These are phyloP conservation scores for Phytophthora citricola DNA, from an alignment of 352 stramenopile genomes.

Conservation along the genomic window DNA sequence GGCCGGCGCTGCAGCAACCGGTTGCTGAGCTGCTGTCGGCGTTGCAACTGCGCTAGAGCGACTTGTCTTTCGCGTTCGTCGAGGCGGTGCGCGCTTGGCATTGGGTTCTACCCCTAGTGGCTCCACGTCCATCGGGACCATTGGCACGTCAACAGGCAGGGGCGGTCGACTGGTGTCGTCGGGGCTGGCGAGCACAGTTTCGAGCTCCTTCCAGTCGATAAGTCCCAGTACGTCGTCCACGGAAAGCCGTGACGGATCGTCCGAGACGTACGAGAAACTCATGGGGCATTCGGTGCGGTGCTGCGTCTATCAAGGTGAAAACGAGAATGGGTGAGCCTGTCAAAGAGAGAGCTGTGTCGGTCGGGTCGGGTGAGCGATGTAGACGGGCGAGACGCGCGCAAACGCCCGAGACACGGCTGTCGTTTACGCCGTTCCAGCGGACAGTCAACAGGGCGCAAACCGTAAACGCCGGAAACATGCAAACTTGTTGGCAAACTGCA, in stretches of 20 bases:
- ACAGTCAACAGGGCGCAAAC: constrained; percentile 17
- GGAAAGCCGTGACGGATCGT: constrained; percentile 34
- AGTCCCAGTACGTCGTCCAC: constrained; percentile 39
- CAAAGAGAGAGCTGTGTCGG: not conserved
- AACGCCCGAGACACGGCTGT: constrained; percentile 28
- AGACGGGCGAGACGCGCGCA: constrained; percentile 24
- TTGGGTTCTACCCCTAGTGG: not conserved
- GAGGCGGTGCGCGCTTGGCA: constrained; percentile 11
- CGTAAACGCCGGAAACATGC: constrained; percentile 30
- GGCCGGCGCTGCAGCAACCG: not conserved
- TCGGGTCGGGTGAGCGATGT: not conserved
- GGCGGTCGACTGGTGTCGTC: constrained; percentile 24
- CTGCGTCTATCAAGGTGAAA: constrained; percentile 27
- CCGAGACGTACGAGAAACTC: constrained; percentile 34
- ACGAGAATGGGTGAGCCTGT: constrained; percentile 21
- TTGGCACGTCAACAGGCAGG: constrained; percentile 6
- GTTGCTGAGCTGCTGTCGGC: constrained; percentile 6
- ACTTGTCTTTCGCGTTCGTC: constrained; percentile 10
- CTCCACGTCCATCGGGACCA: constrained; percentile 12
- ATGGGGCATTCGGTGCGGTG: constrained; percentile 29
- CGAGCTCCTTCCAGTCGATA: constrained; percentile 45
- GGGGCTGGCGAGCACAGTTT: constrained; percentile 32
- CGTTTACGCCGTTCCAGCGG: constrained; percentile 29
- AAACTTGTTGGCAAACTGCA: not conserved
- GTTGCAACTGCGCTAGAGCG: constrained; percentile 3